These are phyloP conservation scores for Boletellus ananas DNA, from an alignment of 768 basidiomycete genomes.

Conservation along the genomic window DNA sequence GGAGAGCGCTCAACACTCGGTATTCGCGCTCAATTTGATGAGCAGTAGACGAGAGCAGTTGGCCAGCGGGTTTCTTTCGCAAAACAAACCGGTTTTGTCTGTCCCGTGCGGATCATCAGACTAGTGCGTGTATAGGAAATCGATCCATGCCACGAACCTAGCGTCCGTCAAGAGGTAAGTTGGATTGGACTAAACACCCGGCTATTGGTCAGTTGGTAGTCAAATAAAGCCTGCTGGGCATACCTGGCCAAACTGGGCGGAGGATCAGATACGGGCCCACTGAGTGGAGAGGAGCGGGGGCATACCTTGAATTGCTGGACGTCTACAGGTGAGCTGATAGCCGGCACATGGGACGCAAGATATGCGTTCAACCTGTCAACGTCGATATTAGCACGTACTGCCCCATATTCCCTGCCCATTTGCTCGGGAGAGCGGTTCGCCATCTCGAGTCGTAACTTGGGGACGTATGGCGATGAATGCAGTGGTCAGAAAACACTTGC, in stretches of 20 bases:
- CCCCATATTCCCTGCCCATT: conserved; percentile 74
- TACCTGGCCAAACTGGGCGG: conserved; percentile 83
- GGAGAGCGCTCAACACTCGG: conserved; percentile 70
- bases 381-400: conserved; percentile 68
- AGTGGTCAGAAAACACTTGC: too few species aligned
- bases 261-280: background rate
- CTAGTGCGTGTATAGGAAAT: background rate
- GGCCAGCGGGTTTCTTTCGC: conserved; percentile 89
- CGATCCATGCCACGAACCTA: conserved; percentile 40
- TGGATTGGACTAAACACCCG: conserved; percentile 72
- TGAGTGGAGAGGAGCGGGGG: background rate
- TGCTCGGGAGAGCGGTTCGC: conserved; percentile 33
- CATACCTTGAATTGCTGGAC: conserved; percentile 93
- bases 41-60: conserved; percentile 84
- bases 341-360: conserved; percentile 52
- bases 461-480: too few species aligned
- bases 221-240: conserved; percentile 12
- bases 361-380: conserved; percentile 60
- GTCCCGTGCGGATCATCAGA: background rate
- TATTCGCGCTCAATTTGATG: conserved; percentile 97
- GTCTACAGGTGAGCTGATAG: conserved; percentile 58
- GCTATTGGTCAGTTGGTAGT: conserved; percentile 2
- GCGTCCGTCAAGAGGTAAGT: conserved; percentile 90
- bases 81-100: conserved; percentile 72
- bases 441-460: conserved; percentile 10